Percentiles rank a stretch among this genome's conserved stretches.
phyloP scores from a whole-genome alignment of 352 stramenopile genomes.

The Phytophthora tubulina region DNA sequence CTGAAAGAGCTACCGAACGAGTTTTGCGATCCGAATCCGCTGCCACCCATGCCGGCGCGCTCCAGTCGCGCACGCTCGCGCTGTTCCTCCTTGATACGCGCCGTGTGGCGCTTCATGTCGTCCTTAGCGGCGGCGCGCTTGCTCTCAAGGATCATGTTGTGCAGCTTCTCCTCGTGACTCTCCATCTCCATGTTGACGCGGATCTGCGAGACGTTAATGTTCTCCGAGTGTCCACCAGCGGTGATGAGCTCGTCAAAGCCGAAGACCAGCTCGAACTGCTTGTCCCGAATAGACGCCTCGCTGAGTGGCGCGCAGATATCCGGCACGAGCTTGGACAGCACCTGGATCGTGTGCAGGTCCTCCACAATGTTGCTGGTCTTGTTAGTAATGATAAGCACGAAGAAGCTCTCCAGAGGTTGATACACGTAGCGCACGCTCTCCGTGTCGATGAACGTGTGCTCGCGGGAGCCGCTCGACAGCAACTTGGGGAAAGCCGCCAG shows the following conservation, averaged over 20 bases:
- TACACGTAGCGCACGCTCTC: constrained; percentile 99
- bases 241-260: constrained; percentile 99
- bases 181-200: constrained; percentile 99
- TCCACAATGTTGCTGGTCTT: constrained; percentile 99
- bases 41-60: constrained; percentile 70
- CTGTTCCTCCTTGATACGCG: constrained; percentile 90
- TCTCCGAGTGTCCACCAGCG: constrained; percentile 97
- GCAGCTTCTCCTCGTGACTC: constrained; percentile 98
- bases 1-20: constrained; percentile 80
- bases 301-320: constrained; percentile 95
- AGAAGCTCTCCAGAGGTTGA: constrained; percentile 98
- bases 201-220: constrained; percentile 94
- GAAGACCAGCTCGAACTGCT: constrained; percentile 99
- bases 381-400: constrained; percentile 99
- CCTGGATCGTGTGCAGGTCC: constrained; percentile 98
- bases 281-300: constrained; percentile 95
- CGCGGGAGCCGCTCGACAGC: constrained; percentile 91
- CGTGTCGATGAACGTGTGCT: constrained; percentile 99
- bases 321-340: constrained; percentile 97
- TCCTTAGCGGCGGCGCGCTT: constrained; percentile 93
- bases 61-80: constrained; percentile 84
- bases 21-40: constrained; percentile 75
- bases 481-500: constrained; percentile 99
- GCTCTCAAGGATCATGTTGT: constrained; percentile 98
- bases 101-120: constrained; percentile 91